Percentiles rank a stretch among this genome's conserved stretches.
These are phyloP conservation scores for Scheffersomyces titani DNA, from an alignment of 1,139 yeast species.

Conservation along the genomic window DNA sequence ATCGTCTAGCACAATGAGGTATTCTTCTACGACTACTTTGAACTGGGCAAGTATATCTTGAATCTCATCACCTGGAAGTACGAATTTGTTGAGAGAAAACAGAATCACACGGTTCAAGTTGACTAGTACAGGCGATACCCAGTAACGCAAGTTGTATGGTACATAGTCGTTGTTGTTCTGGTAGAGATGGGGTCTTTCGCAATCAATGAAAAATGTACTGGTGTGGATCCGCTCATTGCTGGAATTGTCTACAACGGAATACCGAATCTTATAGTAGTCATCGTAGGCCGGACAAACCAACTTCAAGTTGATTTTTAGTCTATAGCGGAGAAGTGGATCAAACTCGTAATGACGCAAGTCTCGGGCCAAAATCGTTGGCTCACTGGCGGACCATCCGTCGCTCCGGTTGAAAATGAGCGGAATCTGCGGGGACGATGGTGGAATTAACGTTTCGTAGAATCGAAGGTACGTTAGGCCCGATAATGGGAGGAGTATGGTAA, in stretches of 20 bases:
- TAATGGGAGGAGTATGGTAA: conserved; percentile 35
- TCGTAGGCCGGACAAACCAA: conserved; percentile 28
- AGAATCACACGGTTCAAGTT: conserved; percentile 18
- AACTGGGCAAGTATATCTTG: conserved; percentile 4
- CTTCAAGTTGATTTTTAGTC: conserved; percentile 24
- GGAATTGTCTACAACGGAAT: conserved; percentile 1
- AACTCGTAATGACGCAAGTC: conserved; percentile 9
- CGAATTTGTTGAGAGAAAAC: conserved; percentile 10
- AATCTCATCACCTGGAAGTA: conserved; percentile 9
- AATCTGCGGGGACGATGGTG: conserved; percentile 26
- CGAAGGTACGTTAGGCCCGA: conserved; percentile 37
- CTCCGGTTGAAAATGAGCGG: conserved; percentile 21
- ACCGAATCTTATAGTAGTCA: conserved; percentile 10
- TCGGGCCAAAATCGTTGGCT: conserved; percentile 19
- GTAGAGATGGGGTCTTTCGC: conserved; percentile 33
- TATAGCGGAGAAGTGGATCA: conserved; percentile 15
- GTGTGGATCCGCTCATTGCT: conserved; percentile 1
- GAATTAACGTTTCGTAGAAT: conserved; percentile 37
- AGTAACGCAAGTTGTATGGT: conserved; percentile 38
- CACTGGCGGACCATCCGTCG: neutral
- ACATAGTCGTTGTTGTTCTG: conserved; percentile 30
- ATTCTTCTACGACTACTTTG: conserved; percentile 1
- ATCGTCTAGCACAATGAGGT: conserved; percentile 7
- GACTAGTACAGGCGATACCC: conserved; percentile 39
- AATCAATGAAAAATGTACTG: conserved; percentile 20